Percentiles rank a stretch among this genome's conserved stretches.
phyloP scores from a whole-genome alignment of 352 stramenopile species.

The Globisporangium acanthophoron region DNA sequence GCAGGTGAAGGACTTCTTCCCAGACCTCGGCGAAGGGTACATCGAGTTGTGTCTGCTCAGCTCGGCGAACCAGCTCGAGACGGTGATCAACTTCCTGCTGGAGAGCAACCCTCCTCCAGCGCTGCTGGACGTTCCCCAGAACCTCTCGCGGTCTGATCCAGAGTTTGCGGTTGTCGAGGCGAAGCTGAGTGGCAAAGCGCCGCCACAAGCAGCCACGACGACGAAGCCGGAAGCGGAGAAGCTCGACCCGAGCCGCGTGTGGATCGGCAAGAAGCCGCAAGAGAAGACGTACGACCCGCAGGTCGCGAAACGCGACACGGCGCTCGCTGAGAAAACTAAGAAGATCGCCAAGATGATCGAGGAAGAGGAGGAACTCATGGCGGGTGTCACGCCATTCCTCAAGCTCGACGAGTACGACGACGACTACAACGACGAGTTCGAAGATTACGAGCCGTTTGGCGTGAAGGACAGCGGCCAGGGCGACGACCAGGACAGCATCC shows the following conservation, averaged over 20 bases:
- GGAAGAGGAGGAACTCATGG: constrained; percentile 33
- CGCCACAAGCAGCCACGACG: constrained; percentile 8
- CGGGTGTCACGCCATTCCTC: constrained; percentile 15
- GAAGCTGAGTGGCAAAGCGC: constrained; percentile 17
- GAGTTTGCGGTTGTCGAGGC: constrained; percentile 22
- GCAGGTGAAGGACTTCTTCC: constrained; percentile 62
- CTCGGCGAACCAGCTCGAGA: constrained; percentile 36
- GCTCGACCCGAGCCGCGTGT: constrained; percentile 42
- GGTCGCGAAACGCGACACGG: constrained; percentile 36
- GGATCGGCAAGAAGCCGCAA: constrained; percentile 59
- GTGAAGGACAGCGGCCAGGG: constrained; percentile 34
- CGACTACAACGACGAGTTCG: constrained; percentile 85
- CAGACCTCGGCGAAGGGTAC: constrained; percentile 50
- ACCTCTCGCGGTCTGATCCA: constrained; percentile 25
- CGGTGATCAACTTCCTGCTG: constrained; percentile 53
- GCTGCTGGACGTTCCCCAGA: constrained; percentile 23
- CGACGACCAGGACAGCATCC: constrained; percentile 50
- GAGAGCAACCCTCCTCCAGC: constrained; percentile 39
- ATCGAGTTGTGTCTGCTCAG: constrained; percentile 55
- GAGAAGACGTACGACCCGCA: constrained; percentile 60
- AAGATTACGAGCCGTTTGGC: constrained; percentile 70
- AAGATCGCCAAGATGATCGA: constrained; percentile 45
- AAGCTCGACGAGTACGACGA: constrained; percentile 67
- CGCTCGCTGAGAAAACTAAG: constrained; percentile 49
- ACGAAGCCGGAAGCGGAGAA: constrained; percentile 21